These are phyloP conservation scores for Talaromyces sp. DNA, from an alignment of 2,329 filamentous ascomycete species.

Conservation along the genomic window DNA sequence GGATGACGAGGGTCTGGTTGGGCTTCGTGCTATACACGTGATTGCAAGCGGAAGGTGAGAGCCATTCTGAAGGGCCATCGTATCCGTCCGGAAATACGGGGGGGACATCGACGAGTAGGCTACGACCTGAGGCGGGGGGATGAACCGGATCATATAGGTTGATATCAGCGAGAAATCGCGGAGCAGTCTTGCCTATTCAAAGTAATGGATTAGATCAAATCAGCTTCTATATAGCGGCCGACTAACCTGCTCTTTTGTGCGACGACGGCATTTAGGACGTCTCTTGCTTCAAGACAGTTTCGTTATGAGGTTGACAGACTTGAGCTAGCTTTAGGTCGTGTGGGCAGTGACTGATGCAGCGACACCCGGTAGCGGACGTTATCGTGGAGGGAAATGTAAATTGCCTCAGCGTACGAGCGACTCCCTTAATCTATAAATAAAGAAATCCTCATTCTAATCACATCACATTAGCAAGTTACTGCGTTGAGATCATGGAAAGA, in stretches of 20 bases:
- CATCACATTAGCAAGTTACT: neutral
- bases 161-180: constrained; percentile 48
- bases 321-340: neutral
- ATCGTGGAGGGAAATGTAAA: neutral
- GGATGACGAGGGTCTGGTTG: constrained; percentile 52
- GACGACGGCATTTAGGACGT: constrained; percentile 24
- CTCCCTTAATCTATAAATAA: neutral
- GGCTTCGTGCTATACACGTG: constrained; percentile 60
- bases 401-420: neutral
- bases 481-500: neutral
- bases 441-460: constrained; percentile 2
- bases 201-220: neutral
- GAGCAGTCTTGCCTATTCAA: constrained; percentile 48
- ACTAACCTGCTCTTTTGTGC: constrained; percentile 33
- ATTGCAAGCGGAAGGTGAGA: constrained; percentile 50
- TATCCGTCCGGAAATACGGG: constrained; percentile 46
- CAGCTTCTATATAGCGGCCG: constrained; percentile 22
- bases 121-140: constrained; percentile 44
- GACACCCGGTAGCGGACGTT: neutral
- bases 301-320: neutral
- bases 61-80: constrained; percentile 33
- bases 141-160: constrained; percentile 46
- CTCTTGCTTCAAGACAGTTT: neutral
- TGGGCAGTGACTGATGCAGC: neutral
- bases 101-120: constrained; percentile 58